Evolutionary conservation across 768 basidiomycete species (phyloP).

Genomic region (Boletus barrowsii): DNA sequence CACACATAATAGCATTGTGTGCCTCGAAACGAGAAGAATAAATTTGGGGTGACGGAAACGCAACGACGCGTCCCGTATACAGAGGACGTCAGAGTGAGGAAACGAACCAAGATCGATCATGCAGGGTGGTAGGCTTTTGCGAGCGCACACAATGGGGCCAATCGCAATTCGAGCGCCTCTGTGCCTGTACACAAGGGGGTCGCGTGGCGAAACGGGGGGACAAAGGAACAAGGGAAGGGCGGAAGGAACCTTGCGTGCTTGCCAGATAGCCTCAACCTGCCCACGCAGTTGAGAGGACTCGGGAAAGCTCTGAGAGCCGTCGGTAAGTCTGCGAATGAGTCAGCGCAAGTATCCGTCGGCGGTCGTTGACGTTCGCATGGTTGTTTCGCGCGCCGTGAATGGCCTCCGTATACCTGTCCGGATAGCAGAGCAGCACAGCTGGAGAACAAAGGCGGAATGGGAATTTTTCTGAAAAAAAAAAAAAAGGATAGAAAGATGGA

Average conservation of each 20-base stretch:
- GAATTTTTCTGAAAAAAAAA: neutral
- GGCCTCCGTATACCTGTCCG: neutral
- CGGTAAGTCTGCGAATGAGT: neutral
- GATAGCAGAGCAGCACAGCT: neutral
- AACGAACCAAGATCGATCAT: neutral
- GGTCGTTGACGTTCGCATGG: neutral
- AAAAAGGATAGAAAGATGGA: neutral
- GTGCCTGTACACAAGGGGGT: neutral
- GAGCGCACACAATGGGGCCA: neutral
- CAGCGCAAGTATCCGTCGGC: neutral
- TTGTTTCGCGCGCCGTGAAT: neutral
- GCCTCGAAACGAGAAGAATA: neutral
- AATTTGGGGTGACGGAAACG: neutral
- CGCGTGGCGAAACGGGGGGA: neutral
- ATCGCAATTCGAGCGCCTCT: neutral
- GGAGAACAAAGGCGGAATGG: neutral
- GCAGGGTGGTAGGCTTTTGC: conserved; percentile 1
- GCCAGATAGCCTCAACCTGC: neutral
- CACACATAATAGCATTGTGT: neutral
- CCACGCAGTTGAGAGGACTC: neutral
- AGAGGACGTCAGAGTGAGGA: neutral
- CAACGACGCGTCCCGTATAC: neutral
- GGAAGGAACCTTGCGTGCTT: neutral
- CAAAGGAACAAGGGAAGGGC: neutral
- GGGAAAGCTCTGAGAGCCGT: neutral